Conservation (phyloP, 106 monocot species). For the Narthecium ossifragum region DNA sequence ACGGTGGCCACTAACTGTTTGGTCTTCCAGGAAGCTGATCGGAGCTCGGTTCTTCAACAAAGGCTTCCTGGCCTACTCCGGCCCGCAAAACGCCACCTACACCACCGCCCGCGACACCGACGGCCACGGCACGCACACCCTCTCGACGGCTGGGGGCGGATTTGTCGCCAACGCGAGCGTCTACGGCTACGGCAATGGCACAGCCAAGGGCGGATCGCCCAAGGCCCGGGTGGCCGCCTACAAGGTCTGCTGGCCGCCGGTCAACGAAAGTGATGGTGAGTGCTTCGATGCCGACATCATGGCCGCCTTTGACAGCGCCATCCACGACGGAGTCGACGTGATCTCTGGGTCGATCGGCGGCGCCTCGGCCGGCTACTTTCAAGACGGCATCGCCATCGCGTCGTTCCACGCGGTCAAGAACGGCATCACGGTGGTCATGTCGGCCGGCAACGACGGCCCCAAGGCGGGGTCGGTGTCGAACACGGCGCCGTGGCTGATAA, state of each 20-base stretch:
- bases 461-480: slow-evolving; percentile 21
- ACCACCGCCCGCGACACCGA: slow-evolving; percentile 22
- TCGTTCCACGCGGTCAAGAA: slow-evolving; percentile 56
- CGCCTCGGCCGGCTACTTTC: slow-evolving; percentile 7
- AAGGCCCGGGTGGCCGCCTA: slow-evolving; percentile 29
- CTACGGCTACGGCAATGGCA: slow-evolving; percentile 35
- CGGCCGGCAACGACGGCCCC: slow-evolving; percentile 57
- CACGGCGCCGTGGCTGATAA: slow-evolving; percentile 46
- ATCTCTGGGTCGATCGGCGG: slow-evolving; percentile 59
- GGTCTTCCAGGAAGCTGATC: slow-evolving; percentile 71
- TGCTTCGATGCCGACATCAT: slow-evolving; percentile 59
- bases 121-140: slow-evolving; percentile 50
- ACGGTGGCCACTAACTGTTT: too few relatives aligned
- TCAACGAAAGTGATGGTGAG: slow-evolving; percentile 15
- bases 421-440: slow-evolving; percentile 40
- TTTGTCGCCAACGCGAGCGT: slow-evolving; percentile 36
- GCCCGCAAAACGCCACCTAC: slow-evolving; percentile 8
- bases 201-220: slow-evolving; percentile 39
- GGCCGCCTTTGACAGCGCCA: slow-evolving; percentile 57
- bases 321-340: slow-evolving; percentile 61
- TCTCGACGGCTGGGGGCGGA: slow-evolving; percentile 37
- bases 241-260: slow-evolving; percentile 19
- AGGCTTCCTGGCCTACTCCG: slow-evolving; percentile 6
- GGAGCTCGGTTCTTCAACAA: slow-evolving; percentile 55
- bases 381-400: slow-evolving; percentile 31